Percentiles rank a stretch among this genome's conserved stretches.
Conservation (phyloP, 1,284 basidiomycete genomes). For the Trametes hirsuta region DNA sequence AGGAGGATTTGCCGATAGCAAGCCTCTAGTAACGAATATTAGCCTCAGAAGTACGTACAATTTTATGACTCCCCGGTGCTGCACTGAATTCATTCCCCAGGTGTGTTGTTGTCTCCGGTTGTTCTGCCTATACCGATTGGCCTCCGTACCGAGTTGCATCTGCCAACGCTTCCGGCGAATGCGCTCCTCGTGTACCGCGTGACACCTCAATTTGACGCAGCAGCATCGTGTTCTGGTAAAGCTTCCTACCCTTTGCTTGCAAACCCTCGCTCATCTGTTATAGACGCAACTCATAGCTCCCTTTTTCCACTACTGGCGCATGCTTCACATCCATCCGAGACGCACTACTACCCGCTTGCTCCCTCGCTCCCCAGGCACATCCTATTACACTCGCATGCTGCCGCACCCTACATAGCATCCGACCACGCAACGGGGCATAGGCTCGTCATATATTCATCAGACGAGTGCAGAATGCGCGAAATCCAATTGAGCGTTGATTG, state of each 20-base stretch:
- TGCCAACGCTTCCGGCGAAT: constrained; percentile 51
- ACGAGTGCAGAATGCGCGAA: constrained; percentile 48
- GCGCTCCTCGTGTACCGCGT: constrained; percentile 68
- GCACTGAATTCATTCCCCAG: constrained; percentile 16
- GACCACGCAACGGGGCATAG: constrained; percentile 44
- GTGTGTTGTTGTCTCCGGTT: constrained; percentile 27
- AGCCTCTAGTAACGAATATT: constrained; percentile 37
- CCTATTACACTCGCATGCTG: constrained; percentile 72
- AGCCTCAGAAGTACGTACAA: constrained; percentile 49
- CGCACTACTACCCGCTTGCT: constrained; percentile 67
- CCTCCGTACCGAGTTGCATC: constrained; percentile 27
- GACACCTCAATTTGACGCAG: constrained; percentile 28
- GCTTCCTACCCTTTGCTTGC: not conserved
- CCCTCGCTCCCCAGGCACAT: constrained; percentile 40
- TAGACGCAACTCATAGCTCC: constrained; percentile 38
- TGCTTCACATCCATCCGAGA: constrained; percentile 60
- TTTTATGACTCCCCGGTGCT: not conserved
- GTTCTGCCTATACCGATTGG: constrained; percentile 39
- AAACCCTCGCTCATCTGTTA: not conserved
- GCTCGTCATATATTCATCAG: constrained; percentile 62
- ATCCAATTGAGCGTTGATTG: constrained; percentile 65
- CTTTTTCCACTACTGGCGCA: constrained; percentile 63
- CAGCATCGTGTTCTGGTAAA: constrained; percentile 23
- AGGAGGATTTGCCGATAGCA: constrained; percentile 48
- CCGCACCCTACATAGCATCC: constrained; percentile 63